Base-by-base conservation (phyloP, 202 grass and related monocot species). In the Miscanthus sacchariflorus region DNA sequence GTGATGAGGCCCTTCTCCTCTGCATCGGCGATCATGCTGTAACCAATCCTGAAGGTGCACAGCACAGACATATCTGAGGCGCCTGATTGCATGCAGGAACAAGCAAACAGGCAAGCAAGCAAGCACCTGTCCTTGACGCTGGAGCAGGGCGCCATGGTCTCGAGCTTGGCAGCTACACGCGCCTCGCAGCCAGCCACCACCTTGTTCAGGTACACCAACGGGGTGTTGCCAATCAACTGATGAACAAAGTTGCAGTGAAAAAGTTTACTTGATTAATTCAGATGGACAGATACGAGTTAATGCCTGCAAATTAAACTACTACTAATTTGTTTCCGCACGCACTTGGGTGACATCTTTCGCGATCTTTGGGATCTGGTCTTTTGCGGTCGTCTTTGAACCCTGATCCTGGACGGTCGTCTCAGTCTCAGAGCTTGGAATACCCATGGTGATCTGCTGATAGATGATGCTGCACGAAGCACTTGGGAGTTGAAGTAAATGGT, bases 121-220 rank as follows among this genome's bases (percentile, higher is more conserved):
- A 14, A 24, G n/a, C 43, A 90, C 91, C 88, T 93, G 27, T 93
- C 88, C 82, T 93, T 93, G 43, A 93, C 74, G 39, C 91, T 93
- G 81, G 88, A 93, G 74, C 92, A 91, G 33, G 89, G 89, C 68
- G 78, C 92, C 89, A 91, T 91, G 80, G 78, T 64, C 83, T 93
- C 91, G 1, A 93, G 85, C 81, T 93, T 93, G 19, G 88, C 91
- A 11, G 89, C 91, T 1, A 93, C 1, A 4, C 68, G 82, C 1
- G 86, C 82, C 50, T 77, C 78, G 35, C 88, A 93, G 6, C 88
- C 88, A 1, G 38, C 23, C 10, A 87, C 68, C 15, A 93, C 85
- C 61, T 90, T 88, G 82, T 88, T 93, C 28, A 91, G 76, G 83
- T 91, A 91, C 52, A 91, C 90, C 69, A 91, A 48, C 5, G 90